Conservation (phyloP, 495 filamentous ascomycete species). For the Tetracladium marchalianum region DNA sequence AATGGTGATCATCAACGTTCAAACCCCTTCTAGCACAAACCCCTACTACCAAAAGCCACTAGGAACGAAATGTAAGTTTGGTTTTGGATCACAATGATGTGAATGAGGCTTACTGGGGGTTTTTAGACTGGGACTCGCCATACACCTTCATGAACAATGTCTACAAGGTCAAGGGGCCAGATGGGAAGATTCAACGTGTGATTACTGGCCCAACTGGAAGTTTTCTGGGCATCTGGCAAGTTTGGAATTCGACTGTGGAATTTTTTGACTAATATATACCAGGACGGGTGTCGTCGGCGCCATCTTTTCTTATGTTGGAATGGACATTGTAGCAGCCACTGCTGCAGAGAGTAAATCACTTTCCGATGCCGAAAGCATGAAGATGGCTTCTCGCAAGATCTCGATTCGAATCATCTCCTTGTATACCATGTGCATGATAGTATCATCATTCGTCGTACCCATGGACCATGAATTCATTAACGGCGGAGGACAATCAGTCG, state of each 20-base stretch:
- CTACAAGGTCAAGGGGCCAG: slow-evolving; percentile 20
- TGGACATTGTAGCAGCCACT: slow-evolving; percentile 32
- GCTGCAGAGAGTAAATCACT: slow-evolving; percentile 37
- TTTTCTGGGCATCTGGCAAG: slow-evolving; percentile 26
- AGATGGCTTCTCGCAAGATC: slow-evolving; percentile 38
- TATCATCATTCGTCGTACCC: slow-evolving; percentile 34
- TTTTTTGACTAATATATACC: neutral
- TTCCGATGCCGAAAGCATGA: slow-evolving; percentile 36
- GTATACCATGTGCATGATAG: slow-evolving; percentile 31
- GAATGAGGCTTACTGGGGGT: neutral
- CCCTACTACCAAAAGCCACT: slow-evolving; percentile 24
- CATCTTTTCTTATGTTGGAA: slow-evolving; percentile 39
- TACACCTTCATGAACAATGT: slow-evolving; percentile 27
- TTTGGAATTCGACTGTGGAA: neutral
- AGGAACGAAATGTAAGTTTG: slow-evolving; percentile 25
- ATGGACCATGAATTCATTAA: slow-evolving; percentile 34
- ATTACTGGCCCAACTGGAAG: slow-evolving; percentile 18
- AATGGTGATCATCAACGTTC: slow-evolving; percentile 18
- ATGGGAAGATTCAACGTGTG: slow-evolving; percentile 11
- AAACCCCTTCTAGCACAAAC: slow-evolving; percentile 17
- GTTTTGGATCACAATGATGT: neutral
- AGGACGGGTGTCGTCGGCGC: slow-evolving; percentile 34
- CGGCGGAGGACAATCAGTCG: slow-evolving; percentile 29
- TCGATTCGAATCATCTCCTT: slow-evolving; percentile 34
- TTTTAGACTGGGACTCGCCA: slow-evolving; percentile 24